Base-by-base conservation (phyloP, 306 rosid species). In the Vigna hirtella region DNA sequence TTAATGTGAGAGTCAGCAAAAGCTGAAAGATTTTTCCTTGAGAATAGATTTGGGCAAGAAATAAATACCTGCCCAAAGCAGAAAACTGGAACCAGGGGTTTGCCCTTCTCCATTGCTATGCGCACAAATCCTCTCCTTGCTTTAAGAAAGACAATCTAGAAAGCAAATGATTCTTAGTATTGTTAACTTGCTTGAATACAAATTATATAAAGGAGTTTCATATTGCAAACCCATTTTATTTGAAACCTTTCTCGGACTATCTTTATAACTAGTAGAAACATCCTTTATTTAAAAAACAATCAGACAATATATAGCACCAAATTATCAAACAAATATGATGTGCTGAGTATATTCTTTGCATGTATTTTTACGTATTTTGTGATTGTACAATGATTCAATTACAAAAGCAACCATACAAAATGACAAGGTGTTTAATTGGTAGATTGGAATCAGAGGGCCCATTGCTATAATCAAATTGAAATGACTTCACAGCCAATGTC, bases 71-170 rank as follows among this genome's bases (percentile, higher is more conserved):
- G 98, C 36, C 99, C 99, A 66, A 92, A 95, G 86, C 98, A 90
- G 91, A 93, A 95, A 84, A 91, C 93, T 40, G 99, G 99, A 86
- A 95, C 99, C 67, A 93, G 78, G 20, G 99, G 97, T 24, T 22
- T 45, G 15, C 99, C 99, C 77, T 62, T 86, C 87, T 84, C 85
- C 88, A 95, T 83, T 45, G 99, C 99, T 79, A 93, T 69, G 45
- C 98, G 98, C 50, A 95, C 90, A 80, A 95, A 95, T 76, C 99
- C 98, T 78, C 87, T 90, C 90, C 99, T 91, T n/a, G 89, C 51
- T 82, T 90, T 93, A 36, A 95, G 93, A 86, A 77, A 95, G 56
- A 87, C 94, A 80, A 83, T 81, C 99, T 95, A 72, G 78, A 78
- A 76, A 72, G 66, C 17, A 67, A 34, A 76, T 24, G 12, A 14